These are phyloP conservation scores for Chenopodium album DNA, from an alignment of 148 eudicot species.

Conservation along the genomic window DNA sequence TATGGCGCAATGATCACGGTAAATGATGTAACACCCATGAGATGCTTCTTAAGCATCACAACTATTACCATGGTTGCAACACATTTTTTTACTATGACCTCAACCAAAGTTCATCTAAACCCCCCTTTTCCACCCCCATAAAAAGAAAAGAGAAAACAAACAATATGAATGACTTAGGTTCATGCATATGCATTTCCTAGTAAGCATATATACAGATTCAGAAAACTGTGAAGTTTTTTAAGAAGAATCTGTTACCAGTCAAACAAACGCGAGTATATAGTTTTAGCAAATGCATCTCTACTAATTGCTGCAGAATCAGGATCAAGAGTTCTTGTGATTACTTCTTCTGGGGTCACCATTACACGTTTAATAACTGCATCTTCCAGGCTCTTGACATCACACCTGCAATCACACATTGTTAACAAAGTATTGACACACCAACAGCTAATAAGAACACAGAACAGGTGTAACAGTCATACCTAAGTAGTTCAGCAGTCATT, in stretches of 20 bases:
- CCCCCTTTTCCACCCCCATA: neutral
- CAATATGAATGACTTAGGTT: neutral
- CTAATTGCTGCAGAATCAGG: constrained; percentile 77
- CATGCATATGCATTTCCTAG: constrained; percentile 6
- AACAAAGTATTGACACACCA: neutral
- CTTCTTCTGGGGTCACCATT: constrained; percentile 98
- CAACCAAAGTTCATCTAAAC: too few species aligned
- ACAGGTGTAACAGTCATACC: constrained; percentile 37
- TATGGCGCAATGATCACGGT: neutral
- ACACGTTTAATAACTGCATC: constrained; percentile 94
- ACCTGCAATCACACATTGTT: constrained; percentile 44
- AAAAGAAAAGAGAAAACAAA: neutral
- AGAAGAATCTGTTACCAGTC: constrained; percentile 63
- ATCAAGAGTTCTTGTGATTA: constrained; percentile 87
- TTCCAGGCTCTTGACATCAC: constrained; percentile 88
- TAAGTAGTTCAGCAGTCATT: constrained; percentile 79
- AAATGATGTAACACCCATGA: neutral
- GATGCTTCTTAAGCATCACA: neutral
- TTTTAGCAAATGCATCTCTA: constrained; percentile 97
- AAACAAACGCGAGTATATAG: constrained; percentile 91
- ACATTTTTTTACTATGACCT: too few species aligned
- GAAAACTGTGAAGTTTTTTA: neutral
- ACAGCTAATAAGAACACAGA: constrained; percentile 2
- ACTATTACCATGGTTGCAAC: neutral
- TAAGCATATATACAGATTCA: constrained; percentile 5